Base-by-base conservation (phyloP, 331 rosid genomes). In the Quercus tomentella region DNA sequence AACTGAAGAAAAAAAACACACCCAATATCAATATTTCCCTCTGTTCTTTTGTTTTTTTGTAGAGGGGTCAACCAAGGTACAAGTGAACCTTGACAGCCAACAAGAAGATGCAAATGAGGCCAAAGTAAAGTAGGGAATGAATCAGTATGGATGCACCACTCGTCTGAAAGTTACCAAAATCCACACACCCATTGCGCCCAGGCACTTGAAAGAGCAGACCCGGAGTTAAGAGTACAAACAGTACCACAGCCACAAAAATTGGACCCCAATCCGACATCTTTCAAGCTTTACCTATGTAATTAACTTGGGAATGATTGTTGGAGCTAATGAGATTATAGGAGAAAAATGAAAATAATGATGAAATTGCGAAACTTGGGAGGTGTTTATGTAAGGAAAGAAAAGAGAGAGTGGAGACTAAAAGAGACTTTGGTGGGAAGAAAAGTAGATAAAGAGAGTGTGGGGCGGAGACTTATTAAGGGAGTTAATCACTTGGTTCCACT, bases 151-250 rank as follows among this genome's bases (percentile, higher is more conserved):
- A 79, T 1, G 95, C 97, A 22, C 87, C 97, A 69, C 98, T 91
- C 0, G 98, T 94, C 25, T 91, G 90, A 58, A 94, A 94, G 79
- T 86, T 86, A 2, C 95, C 97, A 73, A 94, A 94, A 78, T 94
- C 97, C 10, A 94, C 79, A 35, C 84, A 94, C 21, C 95, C 78
- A 15, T 90, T 86, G 17, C 88, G 80, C 0, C 95, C 98, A 0
- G 97, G 98, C 6, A 94, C 79, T 82, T 91, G 97, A 71, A 94
- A 94, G 4, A 94, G 83, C 28, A 94, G 82, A 0, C 98, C 98
- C 0, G 97, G 98, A 1, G 97, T 84, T 65, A 94, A 74, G 75
- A 94, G 80, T 61, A 92, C 88, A 57, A 89, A 94, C 69, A 94
- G 81, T 77, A 91, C 81, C 82, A 91, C 94, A 1, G 97, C 84